phyloP scores from a whole-genome alignment of 2,329 filamentous ascomycete genomes.

The Ophiocordyceps camponoti-saundersi region DNA sequence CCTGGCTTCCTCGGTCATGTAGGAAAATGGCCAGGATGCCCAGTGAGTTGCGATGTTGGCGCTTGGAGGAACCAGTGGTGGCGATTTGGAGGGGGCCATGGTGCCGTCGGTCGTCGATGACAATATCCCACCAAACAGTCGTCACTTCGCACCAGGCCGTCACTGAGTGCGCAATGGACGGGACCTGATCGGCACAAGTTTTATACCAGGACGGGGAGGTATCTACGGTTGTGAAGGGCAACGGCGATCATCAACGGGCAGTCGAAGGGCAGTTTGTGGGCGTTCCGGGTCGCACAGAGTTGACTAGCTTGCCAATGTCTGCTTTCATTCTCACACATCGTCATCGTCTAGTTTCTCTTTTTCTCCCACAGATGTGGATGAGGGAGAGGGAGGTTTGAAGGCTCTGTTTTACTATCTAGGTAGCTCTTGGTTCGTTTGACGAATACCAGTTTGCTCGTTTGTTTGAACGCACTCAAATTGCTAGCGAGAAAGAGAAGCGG shows the following conservation, averaged over 20 bases:
- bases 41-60: neutral
- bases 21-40: constrained; percentile 7
- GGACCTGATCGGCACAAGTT: neutral
- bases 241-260: neutral
- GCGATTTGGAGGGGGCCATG: neutral
- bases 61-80: neutral
- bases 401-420: neutral
- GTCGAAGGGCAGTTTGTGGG: neutral
- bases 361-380: neutral
- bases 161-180: neutral
- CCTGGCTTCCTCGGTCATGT: constrained; percentile 25
- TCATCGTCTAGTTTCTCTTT: neutral
- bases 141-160: neutral
- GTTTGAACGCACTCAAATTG: neutral
- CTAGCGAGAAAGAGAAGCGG: neutral
- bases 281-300: constrained; percentile 2
- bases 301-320: constrained; percentile 1
- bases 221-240: neutral
- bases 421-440: neutral
- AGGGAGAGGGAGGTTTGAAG: neutral
- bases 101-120: neutral
- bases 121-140: neutral
- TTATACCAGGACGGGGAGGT: constrained; percentile 1
- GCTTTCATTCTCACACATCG: neutral
- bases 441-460: neutral